Evolutionary conservation across 2,329 filamentous ascomycete genomes (phyloP), one percentile per base, ranked within the genome.

Genomic region (Alternaria angustiovoidea): DNA sequence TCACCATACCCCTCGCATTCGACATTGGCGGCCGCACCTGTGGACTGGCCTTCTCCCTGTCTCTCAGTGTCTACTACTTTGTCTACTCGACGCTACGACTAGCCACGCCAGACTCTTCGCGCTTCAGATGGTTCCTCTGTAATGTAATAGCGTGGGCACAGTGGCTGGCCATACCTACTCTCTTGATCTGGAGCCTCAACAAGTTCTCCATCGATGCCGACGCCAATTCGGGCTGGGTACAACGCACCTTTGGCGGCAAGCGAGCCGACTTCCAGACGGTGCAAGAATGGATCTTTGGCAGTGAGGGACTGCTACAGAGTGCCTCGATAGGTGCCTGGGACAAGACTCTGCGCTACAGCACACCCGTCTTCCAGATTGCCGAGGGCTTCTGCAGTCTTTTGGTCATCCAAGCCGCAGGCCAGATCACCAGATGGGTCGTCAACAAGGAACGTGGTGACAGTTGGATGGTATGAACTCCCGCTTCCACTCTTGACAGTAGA

Each of bases 331-430:
- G 93, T 30, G 87, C 87, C 54, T 99, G 95, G 95, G 93, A 97
- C 76, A 93, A 90, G 75, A 82, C 92, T 51, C 81, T 99, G 79
- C 87, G 90, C 74, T 98, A 96, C 83, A 96, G 94, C 34, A 96
- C 92, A 4, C 95, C 95, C 0, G 86, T 96, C 52, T 99, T 98
- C 82, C 95, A 99, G 81, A 84, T 99, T 8, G 88, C 91, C 53
- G 95, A 99, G 79, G 95, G 95, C 7, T 99, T 99, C 81, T 98
- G 95, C 83, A 98, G 93, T 74, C 82, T 99, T 70, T 82, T 98
- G 57, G 94, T 98, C 66, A 98, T 99, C 59, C 95, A 99, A 80
- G 93, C 94, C 18, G 90, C 92, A 14, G 95, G 95, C 0, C 94
- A 97, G 78, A 93, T 98, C 67, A 96, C 95, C 20, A 87, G 92